Conservation (phyloP, 495 filamentous ascomycete species). For the Neurospora tetraspora region DNA sequence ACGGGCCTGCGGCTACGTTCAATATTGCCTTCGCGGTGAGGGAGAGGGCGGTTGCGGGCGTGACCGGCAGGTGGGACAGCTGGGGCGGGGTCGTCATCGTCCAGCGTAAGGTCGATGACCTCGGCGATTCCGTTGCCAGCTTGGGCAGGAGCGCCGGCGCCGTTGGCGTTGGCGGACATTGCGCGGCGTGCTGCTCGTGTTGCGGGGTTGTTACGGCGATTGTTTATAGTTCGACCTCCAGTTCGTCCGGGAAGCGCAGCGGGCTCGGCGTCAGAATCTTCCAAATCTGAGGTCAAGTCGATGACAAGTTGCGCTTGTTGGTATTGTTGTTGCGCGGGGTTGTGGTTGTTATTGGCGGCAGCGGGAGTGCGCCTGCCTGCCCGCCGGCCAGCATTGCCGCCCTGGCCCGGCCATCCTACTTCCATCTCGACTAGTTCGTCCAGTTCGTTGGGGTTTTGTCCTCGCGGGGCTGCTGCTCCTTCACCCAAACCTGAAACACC, state of each 20-base stretch:
- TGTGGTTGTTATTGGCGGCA: background rate
- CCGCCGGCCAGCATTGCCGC: background rate
- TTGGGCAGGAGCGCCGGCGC: constrained; percentile 20
- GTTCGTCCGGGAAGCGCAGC: background rate
- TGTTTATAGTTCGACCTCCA: background rate
- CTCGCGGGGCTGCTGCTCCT: background rate
- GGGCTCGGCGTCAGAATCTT: background rate
- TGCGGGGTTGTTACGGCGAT: background rate
- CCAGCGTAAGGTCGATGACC: constrained; percentile 30
- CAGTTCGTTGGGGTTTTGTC: background rate
- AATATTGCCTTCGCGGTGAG: background rate
- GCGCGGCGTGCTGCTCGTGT: constrained; percentile 16
- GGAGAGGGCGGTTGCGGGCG: background rate
- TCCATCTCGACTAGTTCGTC: constrained; percentile 13
- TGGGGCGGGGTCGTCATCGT: constrained; percentile 16
- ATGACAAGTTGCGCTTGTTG: constrained; percentile 3
- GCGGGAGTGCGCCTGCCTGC: background rate
- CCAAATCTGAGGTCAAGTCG: background rate
- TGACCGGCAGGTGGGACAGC: background rate
- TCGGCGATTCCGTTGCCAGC: constrained; percentile 12
- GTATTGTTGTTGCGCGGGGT: constrained; percentile 4
- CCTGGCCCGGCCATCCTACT: background rate
- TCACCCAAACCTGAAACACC: background rate
- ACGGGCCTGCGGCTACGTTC: background rate
- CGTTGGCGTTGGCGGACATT: constrained; percentile 19